Evolutionary conservation across 768 basidiomycete species (phyloP), one percentile per base, ranked within the genome.

Genomic region (Lactifluus subvellereus): DNA sequence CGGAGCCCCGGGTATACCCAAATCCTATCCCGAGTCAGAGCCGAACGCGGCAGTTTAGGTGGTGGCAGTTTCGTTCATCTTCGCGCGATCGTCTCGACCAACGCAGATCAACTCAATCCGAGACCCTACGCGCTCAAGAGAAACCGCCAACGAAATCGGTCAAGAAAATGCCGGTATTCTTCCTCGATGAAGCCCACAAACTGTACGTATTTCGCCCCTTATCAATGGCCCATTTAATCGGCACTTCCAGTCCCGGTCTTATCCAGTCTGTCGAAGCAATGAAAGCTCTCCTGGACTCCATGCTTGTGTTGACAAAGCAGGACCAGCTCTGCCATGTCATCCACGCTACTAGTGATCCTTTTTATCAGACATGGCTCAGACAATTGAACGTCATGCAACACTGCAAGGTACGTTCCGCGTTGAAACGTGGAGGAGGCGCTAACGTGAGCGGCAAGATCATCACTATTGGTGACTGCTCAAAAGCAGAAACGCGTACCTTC

Each of bases 101-200:
- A 42, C 65, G 40, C 10, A 61, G 57, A 30, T 30, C 52, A 20
- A 55, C 33, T 42, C 58, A 48, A 48, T 45, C 65, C 3, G 51
- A 51, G 56, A 54, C 32, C 49, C 61, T 77, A 71, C 45, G 54
- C 70, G 72, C 72, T 5, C 64, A 70, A 18, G 77, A 73, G 59
- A 78, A 69, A 37, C 71, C 74, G 32, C 73, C 73, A 60, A 72
- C 64, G 33, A 66, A 72, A 65, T 72, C 73, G 57, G 74, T 72
- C 37, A 93, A 92, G 78, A 87, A 83, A 74, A 82, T 87, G 71
- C 89, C 89, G 1, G 88, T 89, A 13, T 80, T 93, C 61, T 88
- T 93, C 71, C 83, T 94, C 64, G 91, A 94, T 66, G 91, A 94
- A 71, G 89, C 90, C 2, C 91, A 94, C 70, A 89, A 87, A 72